Base-by-base conservation (phyloP, 1,284 basidiomycete species). In the Golubevia sp. region DNA sequence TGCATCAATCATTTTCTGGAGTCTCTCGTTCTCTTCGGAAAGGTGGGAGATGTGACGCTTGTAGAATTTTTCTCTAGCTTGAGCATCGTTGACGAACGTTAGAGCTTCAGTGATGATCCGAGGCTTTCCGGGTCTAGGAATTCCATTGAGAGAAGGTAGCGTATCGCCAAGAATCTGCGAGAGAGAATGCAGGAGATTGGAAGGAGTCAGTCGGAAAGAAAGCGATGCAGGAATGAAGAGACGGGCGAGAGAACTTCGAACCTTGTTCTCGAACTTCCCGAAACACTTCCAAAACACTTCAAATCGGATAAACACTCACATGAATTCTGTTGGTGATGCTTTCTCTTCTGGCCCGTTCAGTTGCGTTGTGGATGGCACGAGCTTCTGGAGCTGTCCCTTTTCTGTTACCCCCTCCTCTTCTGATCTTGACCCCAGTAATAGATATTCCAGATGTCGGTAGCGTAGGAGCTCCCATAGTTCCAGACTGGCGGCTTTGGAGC, bases 351-450 rank as follows among this genome's bases (percentile, higher is more conserved):
- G 73, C 74, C 21, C 76, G 61, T 51, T 78, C 76, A 59, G 77
- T 74, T 52, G 76, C 74, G 49, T 78, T 78, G 64, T 78, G 76
- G 2, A 70, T 75, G 25, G 75, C 76, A 3, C 76, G 60, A 38
- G 70, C 68, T 64, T 76, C 74, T 11, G 74, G 73, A 58, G 66
- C 71, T 48, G 65, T 74, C n/a, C 74, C 74, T 62, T 76, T 76
- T 58, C 71, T 69, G 62, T 76, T 76, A 55, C 74, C 74, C 49
- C 74, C 74, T 20, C 74, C 74, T 50, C 68, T 71, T 18, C 38
- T 44, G 38, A 44, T 44, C 38, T 44, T 44, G 38, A 44, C 38
- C 11, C 38, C 38, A 44, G 38, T 44, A 18, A 44, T 18, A 44
- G 38, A 44, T 44, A 44, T 44, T 44, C 38, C 38, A 13, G 38